These are phyloP conservation scores for Quercus tomentella DNA, from an alignment of 331 rosid genomes.

Conservation along the genomic window DNA sequence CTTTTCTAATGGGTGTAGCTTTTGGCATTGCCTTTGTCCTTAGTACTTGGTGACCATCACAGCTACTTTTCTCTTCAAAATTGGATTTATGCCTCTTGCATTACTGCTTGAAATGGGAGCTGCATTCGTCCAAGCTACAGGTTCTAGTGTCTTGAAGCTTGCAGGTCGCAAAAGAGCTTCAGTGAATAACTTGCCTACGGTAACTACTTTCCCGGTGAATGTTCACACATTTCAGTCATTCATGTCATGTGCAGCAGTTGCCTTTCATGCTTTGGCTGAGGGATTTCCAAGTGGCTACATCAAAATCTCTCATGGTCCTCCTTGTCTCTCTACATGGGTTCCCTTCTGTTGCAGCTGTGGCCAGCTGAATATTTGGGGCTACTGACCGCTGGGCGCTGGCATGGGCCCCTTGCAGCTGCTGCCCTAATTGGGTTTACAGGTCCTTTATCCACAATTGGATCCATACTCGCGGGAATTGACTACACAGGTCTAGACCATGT, in stretches of 20 bases:
- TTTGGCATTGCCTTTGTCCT: slow-evolving; percentile 95
- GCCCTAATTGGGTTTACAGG: slow-evolving; percentile 86
- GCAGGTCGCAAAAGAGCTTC: slow-evolving; percentile 59
- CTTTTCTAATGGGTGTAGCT: slow-evolving; percentile 92
- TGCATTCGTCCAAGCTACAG: slow-evolving; percentile 47
- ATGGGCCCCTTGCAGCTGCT: slow-evolving; percentile 76
- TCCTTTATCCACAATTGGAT: slow-evolving; percentile 89
- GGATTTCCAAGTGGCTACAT: slow-evolving; percentile 97
- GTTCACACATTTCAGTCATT: slow-evolving; percentile 90
- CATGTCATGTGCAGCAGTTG: slow-evolving; percentile 86
- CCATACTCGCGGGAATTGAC: slow-evolving; percentile 85
- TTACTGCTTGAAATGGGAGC: slow-evolving; percentile 75
- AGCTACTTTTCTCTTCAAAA: slow-evolving; percentile 69
- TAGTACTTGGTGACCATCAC: slow-evolving; percentile 86
- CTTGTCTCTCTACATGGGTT: slow-evolving; percentile 96
- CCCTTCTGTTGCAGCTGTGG: slow-evolving; percentile 98
- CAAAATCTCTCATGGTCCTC: slow-evolving; percentile 95
- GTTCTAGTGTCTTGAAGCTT: slow-evolving; percentile 55
- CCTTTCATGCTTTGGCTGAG: slow-evolving; percentile 89
- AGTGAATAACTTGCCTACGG: slow-evolving; percentile 39
- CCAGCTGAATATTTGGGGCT: slow-evolving; percentile 92
- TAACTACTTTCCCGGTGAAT: slow-evolving; percentile 53
- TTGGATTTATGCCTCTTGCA: slow-evolving; percentile 56
- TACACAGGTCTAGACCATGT: slow-evolving; percentile 89
- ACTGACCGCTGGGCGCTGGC: slow-evolving; percentile 68